phyloP scores from a whole-genome alignment of 495 filamentous ascomycete genomes.

The Rhypophila decipiens region DNA sequence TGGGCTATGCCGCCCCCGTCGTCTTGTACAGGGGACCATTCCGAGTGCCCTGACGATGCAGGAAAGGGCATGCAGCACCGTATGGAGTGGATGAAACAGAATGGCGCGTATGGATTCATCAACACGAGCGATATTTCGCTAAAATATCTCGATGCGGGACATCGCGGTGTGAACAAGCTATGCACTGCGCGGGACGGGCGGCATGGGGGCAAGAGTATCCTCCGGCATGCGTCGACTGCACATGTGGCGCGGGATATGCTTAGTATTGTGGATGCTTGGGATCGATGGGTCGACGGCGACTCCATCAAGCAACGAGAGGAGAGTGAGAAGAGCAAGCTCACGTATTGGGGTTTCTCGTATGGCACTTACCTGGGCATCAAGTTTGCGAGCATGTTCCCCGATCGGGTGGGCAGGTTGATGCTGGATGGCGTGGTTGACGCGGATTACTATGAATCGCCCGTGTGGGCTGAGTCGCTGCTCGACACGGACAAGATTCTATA shows the following conservation, averaged over 20 bases:
- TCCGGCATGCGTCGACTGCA: conserved; percentile 23
- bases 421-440: conserved; percentile 38
- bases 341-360: conserved; percentile 60
- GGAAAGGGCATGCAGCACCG: conserved; percentile 8
- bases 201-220: conserved; percentile 15
- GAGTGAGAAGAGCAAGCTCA: conserved; percentile 30
- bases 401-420: conserved; percentile 33
- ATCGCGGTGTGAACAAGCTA: conserved; percentile 24
- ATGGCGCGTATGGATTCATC: conserved; percentile 20
- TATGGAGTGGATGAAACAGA: conserved; percentile 10
- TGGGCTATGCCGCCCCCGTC: conserved; percentile 22
- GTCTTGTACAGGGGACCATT: no score
- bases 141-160: conserved; percentile 20
- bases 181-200: conserved; percentile 27
- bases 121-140: conserved; percentile 33
- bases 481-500: conserved; percentile 36
- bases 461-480: conserved; percentile 28
- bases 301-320: no score
- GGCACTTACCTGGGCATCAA: conserved; percentile 53
- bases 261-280: conserved; percentile 36
- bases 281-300: conserved; percentile 21
- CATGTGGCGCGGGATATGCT: conserved; percentile 33
- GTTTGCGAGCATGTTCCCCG: conserved; percentile 38
- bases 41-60: conserved; percentile 4
- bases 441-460: conserved; percentile 26